Percentiles rank a stretch among this genome's conserved stretches.
Conservation (phyloP, 2,329 filamentous ascomycete genomes). For the Mycosphaerelloides madeirae region DNA sequence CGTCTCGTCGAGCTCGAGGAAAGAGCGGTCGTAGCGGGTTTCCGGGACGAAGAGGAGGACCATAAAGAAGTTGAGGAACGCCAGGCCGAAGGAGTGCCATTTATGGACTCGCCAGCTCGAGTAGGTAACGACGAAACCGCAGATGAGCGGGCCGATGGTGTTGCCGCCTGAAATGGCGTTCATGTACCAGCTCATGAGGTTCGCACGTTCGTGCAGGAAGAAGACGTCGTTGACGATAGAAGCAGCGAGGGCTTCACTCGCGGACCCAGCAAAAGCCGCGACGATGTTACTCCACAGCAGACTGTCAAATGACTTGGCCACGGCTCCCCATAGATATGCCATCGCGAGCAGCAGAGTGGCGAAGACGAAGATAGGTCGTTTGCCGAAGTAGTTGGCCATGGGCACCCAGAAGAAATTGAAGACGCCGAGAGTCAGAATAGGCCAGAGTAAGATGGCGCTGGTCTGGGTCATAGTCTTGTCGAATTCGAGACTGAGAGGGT, state of each 20-base stretch:
- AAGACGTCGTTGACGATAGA: slow-evolving; percentile 35
- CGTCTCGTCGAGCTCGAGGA: not conserved
- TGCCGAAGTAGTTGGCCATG: slow-evolving; percentile 45
- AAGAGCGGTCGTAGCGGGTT: slow-evolving; percentile 32
- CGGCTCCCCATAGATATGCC: slow-evolving; percentile 46
- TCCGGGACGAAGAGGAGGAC: slow-evolving; percentile 37
- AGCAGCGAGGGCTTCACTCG: slow-evolving; percentile 44
- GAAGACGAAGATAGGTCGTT: slow-evolving; percentile 46
- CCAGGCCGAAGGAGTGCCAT: slow-evolving; percentile 33
- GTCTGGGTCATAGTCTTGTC: slow-evolving; percentile 43
- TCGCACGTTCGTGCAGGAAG: slow-evolving; percentile 33
- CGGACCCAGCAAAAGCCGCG: slow-evolving; percentile 42
- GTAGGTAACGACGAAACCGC: slow-evolving; percentile 38
- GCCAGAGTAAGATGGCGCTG: slow-evolving; percentile 36
- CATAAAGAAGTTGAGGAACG: slow-evolving; percentile 32
- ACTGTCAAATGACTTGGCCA: slow-evolving; percentile 38
- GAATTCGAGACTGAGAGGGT: slow-evolving; percentile 44
- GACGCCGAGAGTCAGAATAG: slow-evolving; percentile 46
- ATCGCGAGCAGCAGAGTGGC: slow-evolving; percentile 42
- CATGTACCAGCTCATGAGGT: slow-evolving; percentile 38
- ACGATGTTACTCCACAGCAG: slow-evolving; percentile 45
- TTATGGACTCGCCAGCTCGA: slow-evolving; percentile 41
- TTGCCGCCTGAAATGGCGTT: slow-evolving; percentile 40
- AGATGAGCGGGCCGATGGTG: slow-evolving; percentile 37
- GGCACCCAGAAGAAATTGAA: slow-evolving; percentile 53